A percentile compares a stretch with the other conserved stretches of the same genome.
Conservation (phyloP, 108 stramenopile species). For the Fistulifera solaris region DNA sequence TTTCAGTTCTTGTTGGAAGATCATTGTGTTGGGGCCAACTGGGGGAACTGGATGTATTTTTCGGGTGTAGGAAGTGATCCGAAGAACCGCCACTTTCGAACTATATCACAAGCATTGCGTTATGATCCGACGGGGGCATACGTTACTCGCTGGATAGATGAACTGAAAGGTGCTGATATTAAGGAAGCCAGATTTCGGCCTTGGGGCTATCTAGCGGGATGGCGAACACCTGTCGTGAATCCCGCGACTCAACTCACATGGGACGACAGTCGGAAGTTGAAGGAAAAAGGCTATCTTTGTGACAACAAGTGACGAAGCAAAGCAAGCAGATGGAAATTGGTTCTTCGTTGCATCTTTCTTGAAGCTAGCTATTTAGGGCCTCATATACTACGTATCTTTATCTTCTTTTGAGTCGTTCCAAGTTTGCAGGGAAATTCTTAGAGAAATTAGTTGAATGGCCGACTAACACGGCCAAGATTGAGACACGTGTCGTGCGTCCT, state of each 20-base stretch:
- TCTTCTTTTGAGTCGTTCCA: no score
- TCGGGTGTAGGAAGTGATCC: constrained; percentile 81
- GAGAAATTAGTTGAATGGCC: no score
- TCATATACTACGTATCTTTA: no score
- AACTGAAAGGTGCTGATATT: constrained; percentile 18
- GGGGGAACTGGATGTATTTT: constrained; percentile 85
- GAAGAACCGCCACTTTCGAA: constrained; percentile 63
- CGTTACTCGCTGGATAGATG: constrained; percentile 71
- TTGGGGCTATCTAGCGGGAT: constrained; percentile 40
- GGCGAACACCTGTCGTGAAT: constrained; percentile 30
- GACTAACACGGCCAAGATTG: no score
- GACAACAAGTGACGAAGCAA: no score
- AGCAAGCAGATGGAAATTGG: no score
- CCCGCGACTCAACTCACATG: constrained; percentile 48
- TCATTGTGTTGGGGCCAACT: constrained; percentile 84
- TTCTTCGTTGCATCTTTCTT: no score
- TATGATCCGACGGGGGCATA: constrained; percentile 75
- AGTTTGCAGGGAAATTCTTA: no score
- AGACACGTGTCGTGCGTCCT: no score
- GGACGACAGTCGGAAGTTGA: constrained; percentile 34
- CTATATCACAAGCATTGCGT: constrained; percentile 54
- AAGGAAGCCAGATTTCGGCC: constrained; percentile 43
- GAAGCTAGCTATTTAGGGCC: no score
- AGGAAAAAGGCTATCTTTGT: constrained; percentile 16
- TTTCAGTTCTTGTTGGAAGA: constrained; percentile 81